phyloP scores from a whole-genome alignment of 2,329 filamentous ascomycete species.

The Cryphonectria radicalis region DNA sequence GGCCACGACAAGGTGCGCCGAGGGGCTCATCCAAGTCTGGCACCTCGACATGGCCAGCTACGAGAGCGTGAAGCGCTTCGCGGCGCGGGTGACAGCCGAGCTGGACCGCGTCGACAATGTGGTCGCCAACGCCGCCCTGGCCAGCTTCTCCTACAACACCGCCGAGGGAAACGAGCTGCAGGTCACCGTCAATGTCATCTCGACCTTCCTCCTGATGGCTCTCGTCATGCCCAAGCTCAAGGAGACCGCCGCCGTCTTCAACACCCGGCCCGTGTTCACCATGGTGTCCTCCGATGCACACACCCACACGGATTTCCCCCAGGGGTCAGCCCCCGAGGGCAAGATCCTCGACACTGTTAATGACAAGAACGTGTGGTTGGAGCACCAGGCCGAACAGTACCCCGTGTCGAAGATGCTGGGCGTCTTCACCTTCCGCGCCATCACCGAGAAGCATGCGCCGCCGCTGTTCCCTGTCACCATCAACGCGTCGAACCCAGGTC shows the following conservation, averaged over 20 bases:
- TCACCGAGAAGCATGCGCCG: slow-evolving; percentile 30
- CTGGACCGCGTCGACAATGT: slow-evolving; percentile 25
- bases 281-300: slow-evolving; percentile 33
- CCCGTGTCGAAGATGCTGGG: slow-evolving; percentile 42
- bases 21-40: slow-evolving; percentile 17
- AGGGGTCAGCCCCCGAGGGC: neutral
- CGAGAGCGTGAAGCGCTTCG: slow-evolving; percentile 11
- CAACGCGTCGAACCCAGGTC: slow-evolving; percentile 39
- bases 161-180: slow-evolving; percentile 19
- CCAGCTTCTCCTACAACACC: neutral
- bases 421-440: slow-evolving; percentile 37
- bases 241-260: slow-evolving; percentile 30
- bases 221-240: slow-evolving; percentile 39
- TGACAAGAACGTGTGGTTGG: neutral
- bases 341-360: slow-evolving; percentile 29
- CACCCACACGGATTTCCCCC: slow-evolving; percentile 31
- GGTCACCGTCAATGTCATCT: slow-evolving; percentile 39
- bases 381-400: slow-evolving; percentile 32
- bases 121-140: slow-evolving; percentile 27
- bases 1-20: neutral
- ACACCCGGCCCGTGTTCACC: slow-evolving; percentile 26
- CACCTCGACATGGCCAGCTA: slow-evolving; percentile 19
- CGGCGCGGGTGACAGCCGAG: slow-evolving; percentile 8
- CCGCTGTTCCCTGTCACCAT: slow-evolving; percentile 37
- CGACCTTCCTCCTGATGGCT: slow-evolving; percentile 37